A percentile compares a stretch with the other conserved stretches of the same genome.
These are phyloP conservation scores for Penicillium atrosanguineum DNA, from an alignment of 495 filamentous ascomycete species.

Conservation along the genomic window DNA sequence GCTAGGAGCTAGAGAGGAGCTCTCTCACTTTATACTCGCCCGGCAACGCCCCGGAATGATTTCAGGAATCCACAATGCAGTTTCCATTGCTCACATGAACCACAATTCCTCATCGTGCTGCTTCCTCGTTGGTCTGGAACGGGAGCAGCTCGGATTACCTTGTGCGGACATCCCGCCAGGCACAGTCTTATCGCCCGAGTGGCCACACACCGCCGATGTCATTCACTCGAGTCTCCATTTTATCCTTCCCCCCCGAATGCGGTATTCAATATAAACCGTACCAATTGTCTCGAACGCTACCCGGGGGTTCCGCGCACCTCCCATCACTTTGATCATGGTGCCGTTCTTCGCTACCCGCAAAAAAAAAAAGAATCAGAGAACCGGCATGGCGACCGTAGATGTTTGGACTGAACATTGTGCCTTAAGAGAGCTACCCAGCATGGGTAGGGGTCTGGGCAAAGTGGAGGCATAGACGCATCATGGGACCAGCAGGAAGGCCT, in stretches of 20 bases:
- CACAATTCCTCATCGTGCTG: constrained; percentile 2
- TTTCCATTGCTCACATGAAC: constrained; percentile 36
- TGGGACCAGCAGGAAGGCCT: constrained; percentile 22
- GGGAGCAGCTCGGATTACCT: constrained; percentile 35
- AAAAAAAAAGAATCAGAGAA: neutral
- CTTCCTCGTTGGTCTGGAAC: constrained; percentile 21
- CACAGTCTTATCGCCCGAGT: constrained; percentile 20
- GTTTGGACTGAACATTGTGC: too few species aligned
- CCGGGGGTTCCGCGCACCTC: neutral
- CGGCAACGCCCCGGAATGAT: neutral
- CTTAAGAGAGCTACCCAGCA: neutral
- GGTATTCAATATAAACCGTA: neutral
- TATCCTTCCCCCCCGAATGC: neutral
- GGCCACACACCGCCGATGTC: constrained; percentile 6
- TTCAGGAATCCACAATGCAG: constrained; percentile 5
- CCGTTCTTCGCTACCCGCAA: neutral
- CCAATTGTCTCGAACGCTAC: neutral
- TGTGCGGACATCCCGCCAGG: constrained; percentile 33
- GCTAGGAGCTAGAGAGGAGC: neutral
- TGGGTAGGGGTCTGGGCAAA: neutral
- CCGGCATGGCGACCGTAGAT: too few species aligned
- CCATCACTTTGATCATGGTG: neutral
- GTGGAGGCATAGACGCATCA: constrained; percentile 21
- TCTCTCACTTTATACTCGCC: neutral
- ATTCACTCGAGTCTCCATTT: constrained; percentile 2